Evolutionary conservation across 768 basidiomycete species (phyloP).

Genomic region (Termitomyces sp.): DNA sequence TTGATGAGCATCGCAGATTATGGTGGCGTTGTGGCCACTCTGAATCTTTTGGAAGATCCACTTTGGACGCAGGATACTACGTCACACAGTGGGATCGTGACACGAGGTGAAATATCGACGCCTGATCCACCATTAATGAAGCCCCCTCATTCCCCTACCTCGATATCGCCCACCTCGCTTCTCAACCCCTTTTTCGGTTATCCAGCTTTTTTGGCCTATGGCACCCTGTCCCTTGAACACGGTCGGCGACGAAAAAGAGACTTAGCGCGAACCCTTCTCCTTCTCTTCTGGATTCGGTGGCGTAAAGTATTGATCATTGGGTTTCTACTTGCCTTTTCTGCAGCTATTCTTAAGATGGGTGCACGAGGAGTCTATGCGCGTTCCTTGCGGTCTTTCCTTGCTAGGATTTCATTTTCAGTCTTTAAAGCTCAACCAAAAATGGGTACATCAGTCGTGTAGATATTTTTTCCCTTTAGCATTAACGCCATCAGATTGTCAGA

Average conservation of each 20-base stretch:
- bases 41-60: slow-evolving; percentile 47
- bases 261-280: slow-evolving; percentile 53
- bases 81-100: slow-evolving; percentile 12
- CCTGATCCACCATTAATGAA: slow-evolving; percentile 16
- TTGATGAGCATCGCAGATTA: slow-evolving; percentile 43
- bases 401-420: neutral
- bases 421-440: slow-evolving; percentile 4
- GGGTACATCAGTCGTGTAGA: neutral
- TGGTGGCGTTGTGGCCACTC: slow-evolving; percentile 54
- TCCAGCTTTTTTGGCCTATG: slow-evolving; percentile 37
- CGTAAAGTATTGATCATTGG: slow-evolving; percentile 32
- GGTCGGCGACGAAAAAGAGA: slow-evolving; percentile 69
- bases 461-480: neutral
- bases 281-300: slow-evolving; percentile 70
- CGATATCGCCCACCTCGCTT: slow-evolving; percentile 47
- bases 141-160: slow-evolving; percentile 15
- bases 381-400: slow-evolving; percentile 5
- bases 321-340: slow-evolving; percentile 25
- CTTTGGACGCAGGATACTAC: slow-evolving; percentile 26
- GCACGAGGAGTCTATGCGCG: slow-evolving; percentile 15
- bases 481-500: neutral
- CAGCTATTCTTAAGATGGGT: slow-evolving; percentile 23
- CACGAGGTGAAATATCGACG: slow-evolving; percentile 10
- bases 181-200: slow-evolving; percentile 78
- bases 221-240: slow-evolving; percentile 42